Conservation (phyloP, 768 basidiomycete genomes). For the Leccinum barrowsii region DNA sequence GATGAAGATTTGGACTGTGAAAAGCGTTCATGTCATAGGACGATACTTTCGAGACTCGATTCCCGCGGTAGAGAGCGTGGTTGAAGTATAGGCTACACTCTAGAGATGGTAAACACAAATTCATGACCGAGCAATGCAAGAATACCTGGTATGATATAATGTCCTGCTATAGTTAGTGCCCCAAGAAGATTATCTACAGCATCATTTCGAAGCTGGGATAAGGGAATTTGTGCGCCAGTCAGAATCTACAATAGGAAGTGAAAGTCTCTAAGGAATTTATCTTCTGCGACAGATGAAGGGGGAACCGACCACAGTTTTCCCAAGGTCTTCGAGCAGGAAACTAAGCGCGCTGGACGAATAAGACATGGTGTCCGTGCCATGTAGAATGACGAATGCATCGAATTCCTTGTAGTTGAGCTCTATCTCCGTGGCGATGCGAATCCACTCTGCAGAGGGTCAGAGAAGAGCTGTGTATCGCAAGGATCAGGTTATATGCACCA, state of each 20-base stretch:
- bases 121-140: neutral
- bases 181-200: slow-evolving; percentile 92
- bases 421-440: slow-evolving; percentile 86
- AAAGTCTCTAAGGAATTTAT: neutral
- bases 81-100: slow-evolving; percentile 90
- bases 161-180: slow-evolving; percentile 83
- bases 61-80: slow-evolving; percentile 82
- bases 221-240: slow-evolving; percentile 91
- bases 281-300: neutral
- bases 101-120: slow-evolving; percentile 25
- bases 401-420: slow-evolving; percentile 84
- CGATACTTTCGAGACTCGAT: slow-evolving; percentile 77
- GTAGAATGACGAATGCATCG: slow-evolving; percentile 88
- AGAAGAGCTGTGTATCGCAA: neutral
- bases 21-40: slow-evolving; percentile 84
- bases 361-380: slow-evolving; percentile 91
- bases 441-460: slow-evolving; percentile 63
- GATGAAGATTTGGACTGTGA: slow-evolving; percentile 77
- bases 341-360: slow-evolving; percentile 87
- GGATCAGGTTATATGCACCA: slow-evolving; percentile 41
- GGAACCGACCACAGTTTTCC: slow-evolving; percentile 75
- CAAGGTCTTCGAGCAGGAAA: slow-evolving; percentile 89
- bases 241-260: slow-evolving; percentile 54
- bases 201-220: slow-evolving; percentile 90
- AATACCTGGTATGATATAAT: slow-evolving; percentile 86